Evolutionary conservation across 1,284 basidiomycete genomes (phyloP).

Genomic region (Cystodermella granulosa): DNA sequence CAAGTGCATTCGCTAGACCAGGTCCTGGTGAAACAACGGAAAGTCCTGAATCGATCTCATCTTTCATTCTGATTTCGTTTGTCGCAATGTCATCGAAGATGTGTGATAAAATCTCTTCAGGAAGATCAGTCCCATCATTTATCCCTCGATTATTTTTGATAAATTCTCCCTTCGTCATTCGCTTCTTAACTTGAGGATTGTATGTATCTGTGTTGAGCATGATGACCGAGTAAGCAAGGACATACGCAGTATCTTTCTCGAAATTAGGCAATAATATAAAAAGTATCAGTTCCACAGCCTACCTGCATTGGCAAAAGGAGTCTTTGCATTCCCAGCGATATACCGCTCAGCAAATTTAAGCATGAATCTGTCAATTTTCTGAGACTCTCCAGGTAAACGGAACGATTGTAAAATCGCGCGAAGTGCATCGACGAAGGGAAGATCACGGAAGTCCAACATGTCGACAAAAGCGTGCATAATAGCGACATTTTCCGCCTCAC

Average conservation of each 20-base stretch:
- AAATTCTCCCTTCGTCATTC: conserved; percentile 89
- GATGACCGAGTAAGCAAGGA: conserved; percentile 90
- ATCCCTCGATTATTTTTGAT: conserved; percentile 91
- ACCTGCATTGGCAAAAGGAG: conserved; percentile 81
- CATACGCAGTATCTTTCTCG: conserved; percentile 77
- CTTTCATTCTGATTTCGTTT: conserved; percentile 97
- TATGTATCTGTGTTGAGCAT: conserved; percentile 95
- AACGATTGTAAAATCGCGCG: conserved; percentile 87
- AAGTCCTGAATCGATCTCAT: conserved; percentile 72
- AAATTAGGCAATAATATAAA: conserved; percentile 6
- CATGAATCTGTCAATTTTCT: conserved; percentile 99
- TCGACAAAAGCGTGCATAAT: conserved; percentile 97
- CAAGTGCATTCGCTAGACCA: conserved; percentile 76
- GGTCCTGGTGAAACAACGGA: conserved; percentile 50
- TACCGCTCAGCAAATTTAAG: conserved; percentile 95
- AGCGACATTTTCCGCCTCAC: conserved; percentile 80
- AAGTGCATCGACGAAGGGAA: conserved; percentile 82
- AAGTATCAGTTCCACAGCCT: conserved; percentile 19
- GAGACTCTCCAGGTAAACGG: conserved; percentile 90
- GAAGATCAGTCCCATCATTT: conserved; percentile 83
- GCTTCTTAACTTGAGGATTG: conserved; percentile 86
- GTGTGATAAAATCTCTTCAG: conserved; percentile 71
- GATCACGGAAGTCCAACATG: conserved; percentile 75
- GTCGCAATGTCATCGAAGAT: conserved; percentile 86
- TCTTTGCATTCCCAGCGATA: conserved; percentile 78